Evolutionary conservation across 164 flowering plant genomes (phyloP).

Genomic region (Sextonia rubra): DNA sequence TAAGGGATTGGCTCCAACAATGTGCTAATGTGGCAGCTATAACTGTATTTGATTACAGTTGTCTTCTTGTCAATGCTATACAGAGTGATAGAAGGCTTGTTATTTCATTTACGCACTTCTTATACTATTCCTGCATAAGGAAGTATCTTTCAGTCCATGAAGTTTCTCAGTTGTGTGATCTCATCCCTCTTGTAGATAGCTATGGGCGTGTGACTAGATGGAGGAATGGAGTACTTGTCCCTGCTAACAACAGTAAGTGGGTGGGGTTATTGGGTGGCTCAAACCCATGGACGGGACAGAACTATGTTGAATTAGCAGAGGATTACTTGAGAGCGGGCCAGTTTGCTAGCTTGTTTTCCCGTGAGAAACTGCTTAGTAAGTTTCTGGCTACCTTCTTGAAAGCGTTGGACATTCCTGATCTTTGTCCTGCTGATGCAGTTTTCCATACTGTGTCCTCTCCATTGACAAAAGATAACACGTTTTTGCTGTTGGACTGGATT

Average conservation of each 20-base stretch:
- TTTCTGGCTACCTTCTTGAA: constrained; percentile 29
- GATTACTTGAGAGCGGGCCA: constrained; percentile 32
- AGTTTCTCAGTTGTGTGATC: constrained; percentile 21
- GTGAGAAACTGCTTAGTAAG: constrained; percentile 20
- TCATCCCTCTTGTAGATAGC: constrained; percentile 41
- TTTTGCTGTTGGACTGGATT: constrained; percentile 55
- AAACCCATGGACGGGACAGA: constrained; percentile 48
- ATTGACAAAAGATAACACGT: constrained; percentile 46
- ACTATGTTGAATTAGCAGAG: constrained; percentile 44
- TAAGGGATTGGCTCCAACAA: constrained; percentile 12
- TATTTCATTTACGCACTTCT: constrained; percentile 19
- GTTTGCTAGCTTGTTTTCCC: constrained; percentile 33
- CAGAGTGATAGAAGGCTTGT: constrained; percentile 4
- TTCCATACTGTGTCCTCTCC: constrained; percentile 41
- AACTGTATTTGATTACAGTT: neutral
- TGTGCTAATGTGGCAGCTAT: constrained; percentile 2
- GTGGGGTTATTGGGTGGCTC: constrained; percentile 36
- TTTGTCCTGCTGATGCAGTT: constrained; percentile 45
- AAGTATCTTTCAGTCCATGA: neutral
- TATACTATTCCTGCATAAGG: constrained; percentile 32
- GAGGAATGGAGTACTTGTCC: constrained; percentile 44
- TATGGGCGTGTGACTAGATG: constrained; percentile 26
- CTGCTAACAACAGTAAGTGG: constrained; percentile 61
- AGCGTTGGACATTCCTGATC: constrained; percentile 54
- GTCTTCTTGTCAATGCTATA: neutral